phyloP scores from a whole-genome alignment of 2,329 filamentous ascomycete genomes.

The Pseudogymnoascus sp. region DNA sequence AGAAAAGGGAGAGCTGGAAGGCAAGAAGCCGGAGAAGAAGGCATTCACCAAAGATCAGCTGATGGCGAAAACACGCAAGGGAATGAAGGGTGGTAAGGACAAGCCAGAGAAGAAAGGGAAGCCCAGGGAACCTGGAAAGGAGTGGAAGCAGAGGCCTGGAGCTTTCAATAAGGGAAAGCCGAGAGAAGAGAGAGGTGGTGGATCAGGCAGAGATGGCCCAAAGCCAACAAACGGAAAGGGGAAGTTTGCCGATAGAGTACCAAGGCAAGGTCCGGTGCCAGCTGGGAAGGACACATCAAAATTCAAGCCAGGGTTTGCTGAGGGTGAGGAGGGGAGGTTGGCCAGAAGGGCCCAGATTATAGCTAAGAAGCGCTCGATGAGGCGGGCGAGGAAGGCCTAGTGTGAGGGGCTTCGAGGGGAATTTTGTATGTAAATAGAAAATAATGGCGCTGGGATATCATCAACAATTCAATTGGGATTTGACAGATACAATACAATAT shows the following conservation, averaged over 20 bases:
- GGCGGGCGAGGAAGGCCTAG: slow-evolving; percentile 42
- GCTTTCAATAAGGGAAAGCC: slow-evolving; percentile 8
- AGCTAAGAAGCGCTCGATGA: slow-evolving; percentile 71
- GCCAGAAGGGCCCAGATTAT: slow-evolving; percentile 70
- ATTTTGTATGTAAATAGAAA: slow-evolving; percentile 5
- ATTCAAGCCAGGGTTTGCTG: slow-evolving; percentile 26
- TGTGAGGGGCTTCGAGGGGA: background rate
- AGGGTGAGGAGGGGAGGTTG: slow-evolving; percentile 44
- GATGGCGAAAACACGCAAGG: slow-evolving; percentile 31
- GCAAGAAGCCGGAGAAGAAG: slow-evolving; percentile 29
- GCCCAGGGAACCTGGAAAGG: slow-evolving; percentile 11
- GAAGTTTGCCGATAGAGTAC: slow-evolving; percentile 9
- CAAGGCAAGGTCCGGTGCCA: slow-evolving; percentile 28
- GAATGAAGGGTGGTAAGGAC: slow-evolving; percentile 23
- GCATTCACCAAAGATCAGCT: slow-evolving; percentile 23
- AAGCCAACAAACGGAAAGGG: slow-evolving; percentile 11
- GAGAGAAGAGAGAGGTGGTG: slow-evolving; percentile 8
- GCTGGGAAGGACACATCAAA: slow-evolving; percentile 22
- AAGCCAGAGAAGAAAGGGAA: slow-evolving; percentile 15
- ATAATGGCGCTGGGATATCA: slow-evolving; percentile 2
- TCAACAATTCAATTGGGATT: background rate
- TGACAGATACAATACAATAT: slow-evolving; percentile 3
- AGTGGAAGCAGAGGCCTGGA: slow-evolving; percentile 8
- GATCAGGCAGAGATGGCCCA: slow-evolving; percentile 15
- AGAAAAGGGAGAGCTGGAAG: slow-evolving; percentile 24